Conservation (phyloP, 495 filamentous ascomycete species). For the Hypoxylon lenormandii region DNA sequence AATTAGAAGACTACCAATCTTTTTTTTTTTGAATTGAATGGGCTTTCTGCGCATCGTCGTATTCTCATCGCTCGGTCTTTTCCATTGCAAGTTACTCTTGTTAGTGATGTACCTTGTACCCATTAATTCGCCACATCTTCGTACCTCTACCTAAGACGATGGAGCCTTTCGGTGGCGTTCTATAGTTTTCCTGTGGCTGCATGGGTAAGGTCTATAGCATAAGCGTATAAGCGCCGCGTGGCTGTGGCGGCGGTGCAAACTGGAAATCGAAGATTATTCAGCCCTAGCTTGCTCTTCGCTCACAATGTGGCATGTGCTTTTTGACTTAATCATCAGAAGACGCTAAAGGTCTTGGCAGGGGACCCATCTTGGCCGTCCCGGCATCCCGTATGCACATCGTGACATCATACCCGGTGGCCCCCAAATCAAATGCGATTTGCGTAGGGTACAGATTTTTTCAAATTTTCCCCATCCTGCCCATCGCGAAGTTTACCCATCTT, state of each 20-base stretch:
- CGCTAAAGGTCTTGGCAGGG: constrained; percentile 49
- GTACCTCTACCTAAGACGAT: neutral
- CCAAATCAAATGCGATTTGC: constrained; percentile 3
- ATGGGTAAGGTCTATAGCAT: neutral
- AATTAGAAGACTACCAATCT: neutral
- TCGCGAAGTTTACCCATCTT: constrained; percentile 1
- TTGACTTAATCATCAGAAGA: constrained; percentile 18
- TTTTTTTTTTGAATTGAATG: neutral
- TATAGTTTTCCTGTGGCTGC: constrained; percentile 13
- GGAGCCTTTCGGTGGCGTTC: neutral
- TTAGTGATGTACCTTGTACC: neutral
- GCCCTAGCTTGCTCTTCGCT: constrained; percentile 39
- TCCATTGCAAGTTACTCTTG: neutral
- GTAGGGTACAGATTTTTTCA: constrained; percentile 1
- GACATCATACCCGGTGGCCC: constrained; percentile 34
- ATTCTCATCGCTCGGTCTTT: neutral
- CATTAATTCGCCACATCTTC: neutral
- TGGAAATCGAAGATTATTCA: constrained; percentile 30
- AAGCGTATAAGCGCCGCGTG: neutral
- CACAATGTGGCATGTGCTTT: constrained; percentile 24
- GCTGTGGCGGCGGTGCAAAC: constrained; percentile 19
- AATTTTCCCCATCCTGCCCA: constrained; percentile 20
- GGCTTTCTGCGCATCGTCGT: neutral
- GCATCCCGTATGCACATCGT: constrained; percentile 25
- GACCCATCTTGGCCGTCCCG: constrained; percentile 44